Base-by-base conservation (phyloP, 495 filamentous ascomycete genomes). In the Daldinia childiae region DNA sequence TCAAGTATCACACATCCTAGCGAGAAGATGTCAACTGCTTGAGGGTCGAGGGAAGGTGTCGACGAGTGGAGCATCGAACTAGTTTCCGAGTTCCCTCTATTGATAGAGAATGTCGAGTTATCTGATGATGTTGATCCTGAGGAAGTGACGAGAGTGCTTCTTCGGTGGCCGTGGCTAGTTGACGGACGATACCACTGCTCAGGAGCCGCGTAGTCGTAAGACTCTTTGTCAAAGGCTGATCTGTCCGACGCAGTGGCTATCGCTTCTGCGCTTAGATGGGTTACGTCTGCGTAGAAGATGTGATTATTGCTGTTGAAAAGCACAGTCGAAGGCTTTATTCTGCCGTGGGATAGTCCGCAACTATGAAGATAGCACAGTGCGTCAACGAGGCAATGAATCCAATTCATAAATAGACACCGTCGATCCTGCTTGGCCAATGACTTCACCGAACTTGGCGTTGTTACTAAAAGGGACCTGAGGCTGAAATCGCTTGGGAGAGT, bases 131-230 rank as follows among this genome's bases (percentile, higher is more conserved):
- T 71, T 0, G 54, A 57, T 12, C 54, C 30, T 3, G 75, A 74
- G 52, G 79, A 79, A 3, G 68, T 51, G 12, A 76, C 66, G 21
- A 80, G 62, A 43, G 77, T 78, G 7, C 70, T 77, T 69, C 72
- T 75, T 51, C 80, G 77, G 29, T 74, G 66, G 7, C 72, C 64
- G 4, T 70, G 56, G 6, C 69, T 69, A 66, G 77, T 68, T 3
- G 85, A 80, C 58, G 85, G 83, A 48, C 82, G 81, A 63, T 85
- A 78, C 87, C 90, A 92, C 59, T 90, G 86, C 74, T 98, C 95
- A 3, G 95, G 94, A 2, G 95, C 89, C 1, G 91, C 90, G 73
- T 97, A 95, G 68, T 96, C 91, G 80, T 97, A 97, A 36, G 86
- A 85, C 75, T 98, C 95, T 36, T 90, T 89, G 68, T 94, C 92